A percentile compares a stretch with the other conserved stretches of the same genome.
Evolutionary conservation across 2,329 filamentous ascomycete genomes (phyloP).

Genomic region (Leptographium flavum): DNA sequence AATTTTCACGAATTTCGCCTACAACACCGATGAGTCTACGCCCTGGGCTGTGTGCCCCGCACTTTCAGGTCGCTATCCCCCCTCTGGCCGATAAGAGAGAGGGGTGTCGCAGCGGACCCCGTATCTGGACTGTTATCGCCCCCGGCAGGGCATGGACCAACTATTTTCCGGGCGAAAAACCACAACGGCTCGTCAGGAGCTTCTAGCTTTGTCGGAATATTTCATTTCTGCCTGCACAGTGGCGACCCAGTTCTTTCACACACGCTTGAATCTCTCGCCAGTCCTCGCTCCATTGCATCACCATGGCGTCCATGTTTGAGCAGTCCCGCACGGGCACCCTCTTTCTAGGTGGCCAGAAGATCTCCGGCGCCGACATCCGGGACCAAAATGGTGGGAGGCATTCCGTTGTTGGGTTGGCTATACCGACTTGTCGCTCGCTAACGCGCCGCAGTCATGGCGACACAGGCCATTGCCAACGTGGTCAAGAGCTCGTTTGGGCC

Average conservation of each 20-base stretch:
- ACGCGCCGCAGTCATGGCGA: slow-evolving; percentile 62
- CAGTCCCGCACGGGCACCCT: slow-evolving; percentile 89
- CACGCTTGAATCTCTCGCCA: background rate
- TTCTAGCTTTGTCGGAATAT: slow-evolving; percentile 1
- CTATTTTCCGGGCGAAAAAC: slow-evolving; percentile 8
- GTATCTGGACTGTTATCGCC: too few species aligned
- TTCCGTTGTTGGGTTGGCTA: background rate
- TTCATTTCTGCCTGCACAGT: slow-evolving; percentile 4
- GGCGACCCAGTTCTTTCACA: background rate
- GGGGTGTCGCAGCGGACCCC: background rate
- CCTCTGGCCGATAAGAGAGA: slow-evolving; percentile 2
- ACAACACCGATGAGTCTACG: background rate
- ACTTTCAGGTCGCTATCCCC: background rate
- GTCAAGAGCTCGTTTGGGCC: slow-evolving; percentile 98
- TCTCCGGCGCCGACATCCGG: slow-evolving; percentile 88
- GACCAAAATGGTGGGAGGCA: slow-evolving; percentile 72
- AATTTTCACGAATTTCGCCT: background rate
- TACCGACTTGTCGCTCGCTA: slow-evolving; percentile 7
- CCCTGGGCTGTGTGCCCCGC: slow-evolving; percentile 6
- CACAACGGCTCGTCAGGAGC: background rate
- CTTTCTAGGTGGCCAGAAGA: slow-evolving; percentile 94
- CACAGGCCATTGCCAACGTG: slow-evolving; percentile 94
- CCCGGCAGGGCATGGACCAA: slow-evolving; percentile 9
- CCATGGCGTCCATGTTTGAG: slow-evolving; percentile 92
- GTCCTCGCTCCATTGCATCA: background rate